Evolutionary conservation across 148 eudicot species (phyloP).

Genomic region (Oxyria digyna): DNA sequence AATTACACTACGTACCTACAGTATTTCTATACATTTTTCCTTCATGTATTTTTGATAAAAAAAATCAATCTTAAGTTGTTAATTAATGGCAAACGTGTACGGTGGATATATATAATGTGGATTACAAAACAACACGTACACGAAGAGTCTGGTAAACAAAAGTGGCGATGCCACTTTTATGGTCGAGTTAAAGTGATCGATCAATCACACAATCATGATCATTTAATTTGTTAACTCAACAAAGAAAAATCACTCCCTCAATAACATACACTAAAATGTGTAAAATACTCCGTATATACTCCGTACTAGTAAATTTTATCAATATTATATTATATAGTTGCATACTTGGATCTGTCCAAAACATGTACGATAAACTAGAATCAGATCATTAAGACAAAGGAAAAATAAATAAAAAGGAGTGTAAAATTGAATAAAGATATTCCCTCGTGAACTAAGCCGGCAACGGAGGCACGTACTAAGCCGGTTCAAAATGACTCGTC

Average conservation of each 20-base stretch:
- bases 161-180: background rate
- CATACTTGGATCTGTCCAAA: background rate
- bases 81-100: too few species aligned
- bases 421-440: background rate
- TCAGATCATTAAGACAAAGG: conserved; percentile 9
- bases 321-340: background rate
- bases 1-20: background rate
- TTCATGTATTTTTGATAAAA: too few species aligned
- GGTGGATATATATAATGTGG: background rate
- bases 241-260: too few species aligned
- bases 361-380: conserved; percentile 5
- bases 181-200: background rate
- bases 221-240: background rate
- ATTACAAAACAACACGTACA: background rate
- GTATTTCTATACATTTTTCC: too few species aligned
- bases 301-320: background rate
- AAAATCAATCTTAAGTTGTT: too few species aligned
- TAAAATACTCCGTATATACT: too few species aligned
- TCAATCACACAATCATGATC: background rate
- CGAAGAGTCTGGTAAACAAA: background rate
- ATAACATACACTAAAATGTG: too few species aligned
- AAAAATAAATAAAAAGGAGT: background rate
- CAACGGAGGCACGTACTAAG: conserved; percentile 9
- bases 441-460: conserved; percentile 16
- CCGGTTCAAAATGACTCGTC: conserved; percentile 24